Conservation (phyloP, 2,329 filamentous ascomycete genomes). For the Immersiporthe knoxdaviesiana region DNA sequence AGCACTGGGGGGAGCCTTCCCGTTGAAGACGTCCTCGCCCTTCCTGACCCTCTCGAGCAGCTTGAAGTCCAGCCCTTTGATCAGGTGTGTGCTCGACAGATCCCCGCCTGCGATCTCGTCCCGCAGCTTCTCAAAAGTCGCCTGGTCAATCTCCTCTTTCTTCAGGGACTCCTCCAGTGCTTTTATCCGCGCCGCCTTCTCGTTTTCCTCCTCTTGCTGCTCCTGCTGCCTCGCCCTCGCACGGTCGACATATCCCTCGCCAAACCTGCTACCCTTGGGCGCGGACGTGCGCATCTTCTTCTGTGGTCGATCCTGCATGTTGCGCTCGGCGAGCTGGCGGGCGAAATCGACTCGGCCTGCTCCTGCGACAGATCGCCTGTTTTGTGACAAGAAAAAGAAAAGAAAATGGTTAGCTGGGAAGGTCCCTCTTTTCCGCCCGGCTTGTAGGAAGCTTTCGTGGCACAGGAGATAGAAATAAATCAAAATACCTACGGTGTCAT, state of each 20-base stretch:
- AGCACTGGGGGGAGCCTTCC: conserved; percentile 34
- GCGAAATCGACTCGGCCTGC: conserved; percentile 70
- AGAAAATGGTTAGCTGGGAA: conserved; percentile 13
- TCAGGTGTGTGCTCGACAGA: conserved; percentile 77
- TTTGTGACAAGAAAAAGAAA: background rate
- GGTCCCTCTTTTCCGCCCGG: background rate
- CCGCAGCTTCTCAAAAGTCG: conserved; percentile 75
- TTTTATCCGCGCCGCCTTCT: conserved; percentile 67
- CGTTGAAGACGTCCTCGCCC: conserved; percentile 68
- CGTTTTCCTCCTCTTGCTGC: conserved; percentile 51
- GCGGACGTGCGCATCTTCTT: conserved; percentile 80
- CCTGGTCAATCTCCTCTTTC: conserved; percentile 79
- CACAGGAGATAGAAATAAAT: background rate
- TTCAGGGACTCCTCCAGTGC: conserved; percentile 82
- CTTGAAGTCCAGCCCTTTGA: conserved; percentile 90
- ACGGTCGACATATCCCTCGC: conserved; percentile 82
- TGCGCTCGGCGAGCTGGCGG: conserved; percentile 79
- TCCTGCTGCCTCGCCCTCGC: conserved; percentile 62
- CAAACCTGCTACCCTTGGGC: conserved; percentile 82
- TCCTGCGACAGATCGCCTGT: conserved; percentile 66
- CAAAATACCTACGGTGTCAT: conserved; percentile 80
- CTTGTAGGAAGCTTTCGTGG: background rate
- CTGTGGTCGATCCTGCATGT: conserved; percentile 54
- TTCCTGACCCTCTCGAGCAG: conserved; percentile 70
- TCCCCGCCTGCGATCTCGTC: conserved; percentile 83